phyloP scores from a whole-genome alignment of 805 yeast species.

The Sugiyamaella mastotermitis region DNA sequence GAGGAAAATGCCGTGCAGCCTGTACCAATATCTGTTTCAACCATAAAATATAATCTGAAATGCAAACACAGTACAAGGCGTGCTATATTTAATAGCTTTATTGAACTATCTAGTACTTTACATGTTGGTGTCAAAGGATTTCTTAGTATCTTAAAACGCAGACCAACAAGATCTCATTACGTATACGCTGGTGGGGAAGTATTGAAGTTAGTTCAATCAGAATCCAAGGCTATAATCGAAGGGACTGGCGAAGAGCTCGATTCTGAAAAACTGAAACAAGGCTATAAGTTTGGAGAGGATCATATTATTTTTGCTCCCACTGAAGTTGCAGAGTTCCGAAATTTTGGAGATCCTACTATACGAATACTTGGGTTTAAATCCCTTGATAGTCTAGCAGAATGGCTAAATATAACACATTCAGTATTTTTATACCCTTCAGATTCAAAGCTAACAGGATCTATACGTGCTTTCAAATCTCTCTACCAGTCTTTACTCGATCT shows the following conservation, averaged over 20 bases:
- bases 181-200: constrained; percentile 51
- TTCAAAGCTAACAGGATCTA: constrained; percentile 54
- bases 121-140: constrained; percentile 69
- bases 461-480: constrained; percentile 59
- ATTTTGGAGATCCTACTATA: constrained; percentile 44
- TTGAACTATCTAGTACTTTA: constrained; percentile 50
- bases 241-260: constrained; percentile 41
- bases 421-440: constrained; percentile 64
- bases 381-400: constrained; percentile 37
- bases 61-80: constrained; percentile 58
- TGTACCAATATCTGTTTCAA: constrained; percentile 18
- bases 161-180: constrained; percentile 41
- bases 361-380: constrained; percentile 64
- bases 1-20: constrained; percentile 27
- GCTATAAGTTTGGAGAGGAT: constrained; percentile 38
- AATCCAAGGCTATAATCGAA: constrained; percentile 35
- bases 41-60: constrained; percentile 33
- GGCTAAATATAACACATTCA: constrained; percentile 49
- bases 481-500: constrained; percentile 51
- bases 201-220: constrained; percentile 46
- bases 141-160: constrained; percentile 52
- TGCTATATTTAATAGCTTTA: constrained; percentile 53
- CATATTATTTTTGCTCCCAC: constrained; percentile 33
- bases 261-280: constrained; percentile 31
- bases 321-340: constrained; percentile 32